A percentile compares a stretch with the other conserved stretches of the same genome.
Evolutionary conservation across 1,284 basidiomycete species (phyloP).

Genomic region (Heliocybe sulcata): DNA sequence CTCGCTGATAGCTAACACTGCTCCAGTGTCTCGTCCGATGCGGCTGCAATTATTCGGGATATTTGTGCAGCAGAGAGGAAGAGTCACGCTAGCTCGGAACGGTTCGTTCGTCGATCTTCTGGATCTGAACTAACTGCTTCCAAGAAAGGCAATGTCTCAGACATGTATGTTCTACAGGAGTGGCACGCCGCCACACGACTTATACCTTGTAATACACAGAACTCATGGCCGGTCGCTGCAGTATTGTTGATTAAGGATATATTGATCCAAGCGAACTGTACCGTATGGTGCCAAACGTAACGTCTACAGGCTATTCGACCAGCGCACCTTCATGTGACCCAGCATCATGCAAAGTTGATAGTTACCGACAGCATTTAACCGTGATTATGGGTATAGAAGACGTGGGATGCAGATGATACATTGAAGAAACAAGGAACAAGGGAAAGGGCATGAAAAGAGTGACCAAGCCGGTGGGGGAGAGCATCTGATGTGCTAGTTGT

Average conservation of each 20-base stretch:
- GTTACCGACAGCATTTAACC: conserved; percentile 5
- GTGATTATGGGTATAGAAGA: conserved; percentile 20
- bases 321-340: background rate
- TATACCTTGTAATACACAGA: too few species aligned
- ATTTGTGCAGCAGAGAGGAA: conserved; percentile 4
- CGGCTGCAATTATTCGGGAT: too few species aligned
- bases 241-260: background rate
- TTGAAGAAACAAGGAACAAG: conserved; percentile 7
- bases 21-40: too few species aligned
- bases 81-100: too few species aligned
- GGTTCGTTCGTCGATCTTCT: too few species aligned
- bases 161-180: too few species aligned
- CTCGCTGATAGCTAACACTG: too few species aligned
- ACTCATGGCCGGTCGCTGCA: background rate
- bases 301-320: background rate
- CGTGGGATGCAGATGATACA: conserved; percentile 14
- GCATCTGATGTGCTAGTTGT: background rate
- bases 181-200: too few species aligned
- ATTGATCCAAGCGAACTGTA: background rate
- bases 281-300: background rate
- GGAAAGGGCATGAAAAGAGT: conserved; percentile 11
- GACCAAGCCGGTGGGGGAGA: conserved; percentile 6
- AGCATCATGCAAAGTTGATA: background rate
- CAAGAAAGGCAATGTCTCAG: too few species aligned
- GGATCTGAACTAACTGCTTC: too few species aligned